Evolutionary conservation across 208 protist genomes (phyloP).

Genomic region (Acanthamoeba castellanii): DNA sequence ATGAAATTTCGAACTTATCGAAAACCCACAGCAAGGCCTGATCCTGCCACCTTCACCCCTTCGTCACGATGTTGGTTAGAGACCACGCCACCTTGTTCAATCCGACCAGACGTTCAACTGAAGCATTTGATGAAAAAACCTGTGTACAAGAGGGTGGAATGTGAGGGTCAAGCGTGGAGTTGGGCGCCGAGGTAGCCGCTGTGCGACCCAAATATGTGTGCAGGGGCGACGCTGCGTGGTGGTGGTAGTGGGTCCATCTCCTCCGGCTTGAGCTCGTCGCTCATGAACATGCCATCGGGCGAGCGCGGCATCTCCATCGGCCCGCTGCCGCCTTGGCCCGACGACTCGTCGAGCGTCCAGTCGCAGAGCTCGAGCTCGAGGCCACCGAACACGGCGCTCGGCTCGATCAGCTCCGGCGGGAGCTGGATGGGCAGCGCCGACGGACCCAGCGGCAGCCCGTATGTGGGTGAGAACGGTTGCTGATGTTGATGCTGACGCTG

Average conservation of each 20-base stretch:
- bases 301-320: neutral
- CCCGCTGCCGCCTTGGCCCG: neutral
- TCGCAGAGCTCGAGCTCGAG: neutral
- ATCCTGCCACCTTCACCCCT: too few relatives aligned
- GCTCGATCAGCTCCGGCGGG: neutral
- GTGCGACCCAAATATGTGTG: neutral
- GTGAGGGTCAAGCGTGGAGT: neutral
- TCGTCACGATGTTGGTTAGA: too few relatives aligned
- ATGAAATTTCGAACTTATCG: too few relatives aligned
- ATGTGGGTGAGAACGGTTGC: neutral
- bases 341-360: neutral
- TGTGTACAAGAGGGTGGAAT: too few relatives aligned
- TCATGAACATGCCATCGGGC: constrained; percentile 13
- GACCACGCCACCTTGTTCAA: too few relatives aligned
- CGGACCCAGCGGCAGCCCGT: neutral
- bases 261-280: neutral
- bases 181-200: neutral
- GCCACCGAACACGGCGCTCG: neutral
- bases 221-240: neutral
- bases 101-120: too few relatives aligned
- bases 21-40: too few relatives aligned
- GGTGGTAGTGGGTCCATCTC: neutral
- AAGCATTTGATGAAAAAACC: too few relatives aligned
- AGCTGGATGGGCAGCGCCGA: neutral
- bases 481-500: neutral